Evolutionary conservation across 2,329 filamentous ascomycete genomes (phyloP).

Genomic region (Raffaelea albimanens): DNA sequence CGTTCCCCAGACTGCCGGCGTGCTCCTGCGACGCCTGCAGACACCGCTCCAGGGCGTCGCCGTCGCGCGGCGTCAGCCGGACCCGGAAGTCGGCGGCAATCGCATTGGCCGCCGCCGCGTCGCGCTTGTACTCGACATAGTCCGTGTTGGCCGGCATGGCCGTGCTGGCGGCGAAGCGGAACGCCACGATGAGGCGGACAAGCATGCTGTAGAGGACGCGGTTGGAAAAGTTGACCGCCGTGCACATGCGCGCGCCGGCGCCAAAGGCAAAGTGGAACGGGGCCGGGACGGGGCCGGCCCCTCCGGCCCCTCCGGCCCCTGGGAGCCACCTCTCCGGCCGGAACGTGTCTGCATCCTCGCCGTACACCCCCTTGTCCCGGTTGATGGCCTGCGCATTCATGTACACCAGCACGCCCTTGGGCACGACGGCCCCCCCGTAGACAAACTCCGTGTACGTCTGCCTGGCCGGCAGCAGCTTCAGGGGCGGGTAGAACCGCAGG

Average conservation of each 20-base stretch:
- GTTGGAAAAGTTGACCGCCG: constrained; percentile 3
- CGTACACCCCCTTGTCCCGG: constrained; percentile 28
- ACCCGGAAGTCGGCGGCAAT: neutral
- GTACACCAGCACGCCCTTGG: neutral
- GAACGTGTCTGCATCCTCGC: constrained; percentile 32
- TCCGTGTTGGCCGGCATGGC: neutral
- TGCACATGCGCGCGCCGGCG: constrained; percentile 5
- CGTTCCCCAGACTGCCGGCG: too few species aligned
- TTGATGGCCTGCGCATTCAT: constrained; percentile 2
- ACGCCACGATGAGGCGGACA: constrained; percentile 3
- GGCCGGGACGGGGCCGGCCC: neutral
- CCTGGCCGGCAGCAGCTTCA: constrained; percentile 1
- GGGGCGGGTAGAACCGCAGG: constrained; percentile 2
- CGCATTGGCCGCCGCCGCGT: constrained; percentile 2
- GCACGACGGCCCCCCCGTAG: neutral
- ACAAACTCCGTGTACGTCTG: neutral
- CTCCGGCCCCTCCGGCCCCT: constrained; percentile 7
- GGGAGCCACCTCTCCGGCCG: constrained; percentile 37
- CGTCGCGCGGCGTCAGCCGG: neutral
- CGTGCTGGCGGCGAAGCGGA: neutral
- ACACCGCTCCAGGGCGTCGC: neutral
- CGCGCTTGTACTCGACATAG: constrained; percentile 4
- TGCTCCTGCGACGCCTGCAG: neutral
- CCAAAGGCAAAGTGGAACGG: constrained; percentile 4
- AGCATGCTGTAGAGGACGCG: constrained; percentile 4